These are phyloP conservation scores for Clarireedia paspali DNA, from an alignment of 2,329 filamentous ascomycete genomes.

Conservation along the genomic window DNA sequence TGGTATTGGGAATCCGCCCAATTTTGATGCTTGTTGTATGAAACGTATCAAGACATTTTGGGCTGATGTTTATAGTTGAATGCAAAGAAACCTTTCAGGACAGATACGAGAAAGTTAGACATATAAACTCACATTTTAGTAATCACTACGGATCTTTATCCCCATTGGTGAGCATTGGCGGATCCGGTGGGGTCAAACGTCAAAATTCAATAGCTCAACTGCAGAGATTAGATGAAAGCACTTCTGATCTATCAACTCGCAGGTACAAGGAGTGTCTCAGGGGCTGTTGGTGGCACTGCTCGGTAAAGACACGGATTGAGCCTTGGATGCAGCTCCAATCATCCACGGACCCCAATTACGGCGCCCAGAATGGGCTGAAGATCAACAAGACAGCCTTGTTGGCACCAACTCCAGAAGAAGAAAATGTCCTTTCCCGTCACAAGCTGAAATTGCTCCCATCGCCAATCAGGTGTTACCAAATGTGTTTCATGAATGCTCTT, in stretches of 20 bases:
- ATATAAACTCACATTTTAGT: background rate
- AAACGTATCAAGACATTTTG: background rate
- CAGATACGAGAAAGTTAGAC: background rate
- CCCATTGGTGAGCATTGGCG: too few species aligned
- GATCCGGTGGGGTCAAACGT: too few species aligned
- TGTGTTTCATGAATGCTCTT: background rate
- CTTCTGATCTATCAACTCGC: too few species aligned
- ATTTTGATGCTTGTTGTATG: background rate
- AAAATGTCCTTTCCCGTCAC: background rate
- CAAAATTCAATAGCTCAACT: too few species aligned
- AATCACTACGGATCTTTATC: too few species aligned
- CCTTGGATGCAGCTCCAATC: too few species aligned
- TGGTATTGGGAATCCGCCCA: background rate
- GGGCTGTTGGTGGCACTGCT: too few species aligned
- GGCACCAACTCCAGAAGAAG: background rate
- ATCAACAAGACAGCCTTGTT: background rate
- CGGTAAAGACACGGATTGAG: too few species aligned
- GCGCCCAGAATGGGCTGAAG: too few species aligned
- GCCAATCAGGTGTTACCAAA: background rate
- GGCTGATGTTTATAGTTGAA: constrained; percentile 10
- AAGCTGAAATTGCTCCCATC: background rate
- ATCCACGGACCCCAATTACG: too few species aligned
- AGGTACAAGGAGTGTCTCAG: too few species aligned
- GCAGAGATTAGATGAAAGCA: too few species aligned
- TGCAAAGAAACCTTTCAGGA: background rate